Evolutionary conservation across 2,329 filamentous ascomycete species (phyloP), one percentile per base, ranked within the genome.

Genomic region (Neofusicoccum kwambonambiense): DNA sequence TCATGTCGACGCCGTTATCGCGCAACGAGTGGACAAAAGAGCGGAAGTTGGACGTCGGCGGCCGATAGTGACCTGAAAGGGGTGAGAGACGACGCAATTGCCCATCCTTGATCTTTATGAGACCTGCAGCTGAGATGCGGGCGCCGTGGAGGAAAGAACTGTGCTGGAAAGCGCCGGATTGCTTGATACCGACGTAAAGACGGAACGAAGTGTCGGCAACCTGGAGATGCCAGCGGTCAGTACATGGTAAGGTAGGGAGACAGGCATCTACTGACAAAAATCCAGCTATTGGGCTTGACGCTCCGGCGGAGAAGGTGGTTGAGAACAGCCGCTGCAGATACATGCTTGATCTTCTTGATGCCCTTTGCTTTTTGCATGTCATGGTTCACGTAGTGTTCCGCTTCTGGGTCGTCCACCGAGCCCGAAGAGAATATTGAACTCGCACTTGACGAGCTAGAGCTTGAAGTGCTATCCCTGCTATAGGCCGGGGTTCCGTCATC

Each of bases 151-250:
- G 82, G 72, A 97, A 97, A 0, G 91, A 95, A 12, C 90, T 93
- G 77, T 97, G 93, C 72, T 97, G 93, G 72, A 97, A 97, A 4
- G 90, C 88, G 11, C 93, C 93, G 3, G 88, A 90, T 75, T 91
- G 87, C 73, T 97, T 97, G 80, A 97, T 95, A 54, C 93, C 93
- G 39, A 97, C 87, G 75, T 96, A 97, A 0, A 97, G 82, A 0
- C 91, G 87, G 75, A 93, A 95, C 1, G 86, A 89, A 1, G 91
- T 94, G 77, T 97, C 93, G 27, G 90, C 90, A 7, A 93, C 76
- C 76, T 77, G 17, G 8, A 15, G 1, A 13, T n/a, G 12, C 1
- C 17, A 22, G 42, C 4, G 7, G 31, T 60, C 39, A 60, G 42
- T 15, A 13, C 3, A 39, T 37, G 1, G 12, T 31, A 31, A 31